Evolutionary conservation across 2,329 filamentous ascomycete species (phyloP).

Genomic region (Colletotrichum sp.): DNA sequence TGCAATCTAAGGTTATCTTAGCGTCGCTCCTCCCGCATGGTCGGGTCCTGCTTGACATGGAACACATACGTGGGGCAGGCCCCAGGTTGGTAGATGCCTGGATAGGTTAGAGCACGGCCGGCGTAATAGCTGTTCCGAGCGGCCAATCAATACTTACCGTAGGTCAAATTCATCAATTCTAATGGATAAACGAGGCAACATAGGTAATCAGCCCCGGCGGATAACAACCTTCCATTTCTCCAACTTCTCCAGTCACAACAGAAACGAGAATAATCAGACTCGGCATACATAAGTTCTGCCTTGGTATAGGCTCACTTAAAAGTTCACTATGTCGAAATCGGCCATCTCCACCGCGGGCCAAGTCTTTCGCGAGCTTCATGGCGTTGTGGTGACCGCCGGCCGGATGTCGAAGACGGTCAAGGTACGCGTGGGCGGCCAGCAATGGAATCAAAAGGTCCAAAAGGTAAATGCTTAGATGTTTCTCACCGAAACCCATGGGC

Average conservation of each 20-base stretch:
- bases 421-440: conserved; percentile 72
- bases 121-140: neutral
- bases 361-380: conserved; percentile 59
- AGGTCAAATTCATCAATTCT: neutral
- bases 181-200: neutral
- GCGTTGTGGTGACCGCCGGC: conserved; percentile 79
- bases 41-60: neutral
- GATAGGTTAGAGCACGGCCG: neutral
- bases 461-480: conserved; percentile 5
- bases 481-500: neutral
- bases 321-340: conserved; percentile 39
- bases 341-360: conserved; percentile 40
- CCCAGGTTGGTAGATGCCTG: neutral
- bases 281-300: neutral
- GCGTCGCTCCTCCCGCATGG: neutral
- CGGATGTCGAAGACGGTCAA: conserved; percentile 82
- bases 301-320: neutral
- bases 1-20: neutral
- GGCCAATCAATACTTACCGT: neutral
- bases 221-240: neutral
- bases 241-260: neutral
- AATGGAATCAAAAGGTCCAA: conserved; percentile 62
- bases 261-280: neutral
- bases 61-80: neutral
- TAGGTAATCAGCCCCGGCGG: neutral